phyloP scores from a whole-genome alignment of 768 basidiomycete genomes.

The Suillus spraguei region DNA sequence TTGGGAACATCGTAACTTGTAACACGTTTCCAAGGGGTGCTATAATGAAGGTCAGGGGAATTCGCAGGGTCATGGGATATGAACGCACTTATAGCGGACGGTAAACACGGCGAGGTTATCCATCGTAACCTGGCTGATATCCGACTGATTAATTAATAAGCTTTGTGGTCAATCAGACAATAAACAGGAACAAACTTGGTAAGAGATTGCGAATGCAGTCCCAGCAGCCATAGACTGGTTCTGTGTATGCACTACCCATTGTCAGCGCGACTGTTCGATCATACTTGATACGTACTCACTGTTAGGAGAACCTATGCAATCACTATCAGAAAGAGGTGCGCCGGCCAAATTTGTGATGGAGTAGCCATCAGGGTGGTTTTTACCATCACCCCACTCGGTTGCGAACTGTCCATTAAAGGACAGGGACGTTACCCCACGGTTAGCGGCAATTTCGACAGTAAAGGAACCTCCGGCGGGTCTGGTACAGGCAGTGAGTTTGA shows the following conservation, averaged over 20 bases:
- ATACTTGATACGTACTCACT: conserved; percentile 33
- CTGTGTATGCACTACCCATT: conserved; percentile 49
- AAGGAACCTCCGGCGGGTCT: conserved; percentile 54
- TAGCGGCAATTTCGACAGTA: conserved; percentile 50
- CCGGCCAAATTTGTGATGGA: conserved; percentile 31
- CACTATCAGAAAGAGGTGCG: conserved; percentile 6
- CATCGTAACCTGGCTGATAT: conserved; percentile 46
- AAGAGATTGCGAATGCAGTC: conserved; percentile 58
- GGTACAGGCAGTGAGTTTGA: background rate
- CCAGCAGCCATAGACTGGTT: conserved; percentile 54
- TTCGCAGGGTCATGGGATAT: background rate
- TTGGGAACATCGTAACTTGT: conserved; percentile 50
- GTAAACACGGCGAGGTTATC: conserved; percentile 55
- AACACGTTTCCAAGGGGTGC: conserved; percentile 56
- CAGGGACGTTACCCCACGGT: conserved; percentile 49
- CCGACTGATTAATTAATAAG: conserved; percentile 37
- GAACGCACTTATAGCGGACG: conserved; percentile 47
- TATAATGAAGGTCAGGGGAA: conserved; percentile 17
- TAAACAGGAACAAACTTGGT: conserved; percentile 36
- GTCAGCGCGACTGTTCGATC: conserved; percentile 7
- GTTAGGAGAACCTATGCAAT: conserved; percentile 51
- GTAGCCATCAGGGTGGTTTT: conserved; percentile 45
- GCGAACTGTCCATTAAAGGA: conserved; percentile 42
- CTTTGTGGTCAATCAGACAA: background rate
- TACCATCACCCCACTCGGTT: conserved; percentile 50